Base-by-base conservation (phyloP, 1,284 basidiomycete genomes). In the Gymnopus androsaceus region DNA sequence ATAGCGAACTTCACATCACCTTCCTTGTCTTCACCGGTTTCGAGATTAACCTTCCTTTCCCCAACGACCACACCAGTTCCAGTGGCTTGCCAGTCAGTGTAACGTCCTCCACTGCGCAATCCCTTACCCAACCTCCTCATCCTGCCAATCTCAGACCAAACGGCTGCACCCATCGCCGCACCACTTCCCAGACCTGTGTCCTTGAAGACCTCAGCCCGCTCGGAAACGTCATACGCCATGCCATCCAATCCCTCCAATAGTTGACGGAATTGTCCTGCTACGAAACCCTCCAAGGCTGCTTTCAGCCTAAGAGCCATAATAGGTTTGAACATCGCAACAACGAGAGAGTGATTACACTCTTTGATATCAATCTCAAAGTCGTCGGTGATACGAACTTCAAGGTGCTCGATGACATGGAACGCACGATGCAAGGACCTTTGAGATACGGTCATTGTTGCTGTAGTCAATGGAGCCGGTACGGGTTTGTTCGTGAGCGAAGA, bases 121-220 rank as follows among this genome's bases (percentile, higher is more conserved):
- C 72, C 61, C 14, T 47, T 71, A 12, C 72, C 69, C 61, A 73
- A 64, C 33, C 75, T 71, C 55, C 73, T 69, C n/a, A 87, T 49
- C 38, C 76, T 73, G 0, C 87, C 87, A 1, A 87, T 60, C 67
- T 87, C 85, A 57, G 81, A 83, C 85, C 85, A 87, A 11, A 85
- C 59, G 0, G 82, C 87, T 2, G 79, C 82, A 28, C 80, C 67
- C 31, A 84, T 61, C 9, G 80, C 71, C 0, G 77, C 72, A 0
- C 77, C 78, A 3, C 73, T 67, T 2, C 75, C 71, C 2, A 85
- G 62, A 0, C 87, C 87, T 0, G 81, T 75, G 62, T 89, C 87
- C 48, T 74, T 71, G 61, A 89, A 88, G 31, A 88, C 83, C 60
- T 83, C 77, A 19, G 77, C 72, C 21, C 85, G 76, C 54, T 74